Evolutionary conservation across 2,329 filamentous ascomycete species (phyloP).

Genomic region (Emergomyces pasteurianus): DNA sequence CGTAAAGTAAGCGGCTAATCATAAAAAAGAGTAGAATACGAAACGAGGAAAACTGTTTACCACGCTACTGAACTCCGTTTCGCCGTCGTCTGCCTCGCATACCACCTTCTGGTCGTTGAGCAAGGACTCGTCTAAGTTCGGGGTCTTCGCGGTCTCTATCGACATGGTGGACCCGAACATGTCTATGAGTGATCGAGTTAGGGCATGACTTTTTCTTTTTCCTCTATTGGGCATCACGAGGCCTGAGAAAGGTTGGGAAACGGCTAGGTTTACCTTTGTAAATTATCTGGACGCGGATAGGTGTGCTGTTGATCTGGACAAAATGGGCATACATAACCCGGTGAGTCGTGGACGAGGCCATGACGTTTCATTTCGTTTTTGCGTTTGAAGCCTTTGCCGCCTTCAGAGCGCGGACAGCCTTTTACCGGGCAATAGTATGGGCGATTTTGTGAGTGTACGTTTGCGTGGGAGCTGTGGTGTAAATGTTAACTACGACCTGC

Average conservation of each 20-base stretch:
- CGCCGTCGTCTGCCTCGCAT: conserved; percentile 67
- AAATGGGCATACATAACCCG: conserved; percentile 92
- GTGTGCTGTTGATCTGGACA: conserved; percentile 88
- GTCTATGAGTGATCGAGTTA: conserved; percentile 40
- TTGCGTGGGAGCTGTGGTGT: conserved; percentile 36
- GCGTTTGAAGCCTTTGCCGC: conserved; percentile 56
- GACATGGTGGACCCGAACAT: conserved; percentile 82
- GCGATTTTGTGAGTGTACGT: conserved; percentile 52
- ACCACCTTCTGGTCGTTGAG: conserved; percentile 74
- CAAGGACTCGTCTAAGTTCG: conserved; percentile 65
- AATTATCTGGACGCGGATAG: conserved; percentile 88
- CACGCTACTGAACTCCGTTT: conserved; percentile 14
- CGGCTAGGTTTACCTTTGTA: conserved; percentile 57
- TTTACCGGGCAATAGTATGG: conserved; percentile 52
- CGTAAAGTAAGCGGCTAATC: neutral
- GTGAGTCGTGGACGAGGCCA: conserved; percentile 84
- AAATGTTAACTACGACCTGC: conserved; percentile 4
- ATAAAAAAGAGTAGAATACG: neutral
- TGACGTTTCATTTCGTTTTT: conserved; percentile 63
- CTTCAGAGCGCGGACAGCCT: conserved; percentile 45
- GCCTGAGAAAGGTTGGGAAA: neutral
- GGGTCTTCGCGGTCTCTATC: conserved; percentile 87
- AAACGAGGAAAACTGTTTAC: neutral
- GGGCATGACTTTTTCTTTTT: neutral
- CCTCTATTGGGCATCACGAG: neutral